These are phyloP conservation scores for Mrakiaceae sp. DNA, from an alignment of 1,284 basidiomycete genomes.

Conservation along the genomic window DNA sequence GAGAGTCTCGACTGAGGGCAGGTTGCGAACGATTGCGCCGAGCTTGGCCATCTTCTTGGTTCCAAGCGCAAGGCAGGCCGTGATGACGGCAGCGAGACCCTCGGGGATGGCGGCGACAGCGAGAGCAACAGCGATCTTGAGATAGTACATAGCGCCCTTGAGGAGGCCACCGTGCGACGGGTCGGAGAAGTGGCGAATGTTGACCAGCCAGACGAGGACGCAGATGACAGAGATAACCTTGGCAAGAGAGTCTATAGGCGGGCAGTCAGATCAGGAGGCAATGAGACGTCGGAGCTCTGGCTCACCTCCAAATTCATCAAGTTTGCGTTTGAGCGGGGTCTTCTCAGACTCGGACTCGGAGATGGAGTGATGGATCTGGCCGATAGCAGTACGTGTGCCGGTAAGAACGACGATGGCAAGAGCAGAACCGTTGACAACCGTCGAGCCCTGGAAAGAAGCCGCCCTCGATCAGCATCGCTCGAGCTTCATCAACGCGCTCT, in stretches of 20 bases:
- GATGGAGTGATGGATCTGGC: slow-evolving; percentile 89
- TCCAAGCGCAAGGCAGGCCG: slow-evolving; percentile 86
- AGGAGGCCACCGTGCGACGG: slow-evolving; percentile 76
- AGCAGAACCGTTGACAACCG: slow-evolving; percentile 80
- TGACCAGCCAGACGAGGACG: slow-evolving; percentile 89
- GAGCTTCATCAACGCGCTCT: neutral
- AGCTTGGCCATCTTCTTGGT: slow-evolving; percentile 97
- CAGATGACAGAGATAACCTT: slow-evolving; percentile 95
- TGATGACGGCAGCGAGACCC: slow-evolving; percentile 89
- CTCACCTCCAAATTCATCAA: slow-evolving; percentile 73
- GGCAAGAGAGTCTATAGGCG: slow-evolving; percentile 59
- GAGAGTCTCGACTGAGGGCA: slow-evolving; percentile 92
- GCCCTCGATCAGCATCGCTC: neutral
- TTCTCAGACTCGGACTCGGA: slow-evolving; percentile 79
- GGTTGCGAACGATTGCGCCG: slow-evolving; percentile 87
- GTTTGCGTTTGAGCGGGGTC: slow-evolving; percentile 86
- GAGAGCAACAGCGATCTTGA: slow-evolving; percentile 93
- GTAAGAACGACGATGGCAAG: slow-evolving; percentile 75
- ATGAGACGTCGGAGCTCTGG: neutral
- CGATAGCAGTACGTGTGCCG: slow-evolving; percentile 76
- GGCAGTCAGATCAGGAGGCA: neutral
- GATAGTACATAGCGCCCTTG: slow-evolving; percentile 90
- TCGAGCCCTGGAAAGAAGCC: slow-evolving; percentile 56
- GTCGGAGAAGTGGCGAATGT: slow-evolving; percentile 85
- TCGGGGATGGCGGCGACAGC: slow-evolving; percentile 95